Evolutionary conservation across 2,329 filamentous ascomycete genomes (phyloP).

Genomic region (Beauveria rudraprayagi): DNA sequence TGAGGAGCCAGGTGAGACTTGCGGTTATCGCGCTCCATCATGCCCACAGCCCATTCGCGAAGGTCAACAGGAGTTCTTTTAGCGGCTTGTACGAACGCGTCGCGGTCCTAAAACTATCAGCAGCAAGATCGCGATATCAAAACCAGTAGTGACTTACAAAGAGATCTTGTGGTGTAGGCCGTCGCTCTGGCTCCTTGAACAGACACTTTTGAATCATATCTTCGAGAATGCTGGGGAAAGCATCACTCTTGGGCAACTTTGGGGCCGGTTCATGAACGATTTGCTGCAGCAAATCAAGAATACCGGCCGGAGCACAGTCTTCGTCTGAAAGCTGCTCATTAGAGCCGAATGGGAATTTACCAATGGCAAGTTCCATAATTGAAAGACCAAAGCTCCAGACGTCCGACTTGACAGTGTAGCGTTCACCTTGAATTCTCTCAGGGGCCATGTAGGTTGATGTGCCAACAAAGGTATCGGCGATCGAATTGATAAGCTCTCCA

Average conservation of each 20-base stretch:
- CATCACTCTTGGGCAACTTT: constrained; percentile 90
- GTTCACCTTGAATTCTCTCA: constrained; percentile 92
- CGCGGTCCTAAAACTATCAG: constrained; percentile 57
- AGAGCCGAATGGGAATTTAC: constrained; percentile 86
- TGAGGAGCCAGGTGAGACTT: constrained; percentile 86
- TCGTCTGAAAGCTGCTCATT: constrained; percentile 63
- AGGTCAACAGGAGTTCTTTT: constrained; percentile 94
- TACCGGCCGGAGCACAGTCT: constrained; percentile 82
- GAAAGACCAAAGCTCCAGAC: constrained; percentile 96
- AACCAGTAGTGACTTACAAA: constrained; percentile 54
- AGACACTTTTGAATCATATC: constrained; percentile 97
- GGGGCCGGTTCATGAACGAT: constrained; percentile 96
- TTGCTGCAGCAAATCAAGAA: constrained; percentile 89
- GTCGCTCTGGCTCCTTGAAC: constrained; percentile 77
- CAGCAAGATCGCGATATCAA: background rate
- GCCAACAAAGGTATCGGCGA: constrained; percentile 95
- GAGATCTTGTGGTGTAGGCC: constrained; percentile 87
- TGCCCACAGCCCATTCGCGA: constrained; percentile 82
- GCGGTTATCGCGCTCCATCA: constrained; percentile 93
- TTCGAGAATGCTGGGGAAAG: constrained; percentile 88
- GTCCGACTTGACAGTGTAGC: constrained; percentile 96
- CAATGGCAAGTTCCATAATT: constrained; percentile 95
- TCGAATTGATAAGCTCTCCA: constrained; percentile 93
- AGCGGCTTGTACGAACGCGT: constrained; percentile 90
- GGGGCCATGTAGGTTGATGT: constrained; percentile 99